phyloP scores from a whole-genome alignment of 192 early-diverging fungal species.

The Coemansia sp. region DNA sequence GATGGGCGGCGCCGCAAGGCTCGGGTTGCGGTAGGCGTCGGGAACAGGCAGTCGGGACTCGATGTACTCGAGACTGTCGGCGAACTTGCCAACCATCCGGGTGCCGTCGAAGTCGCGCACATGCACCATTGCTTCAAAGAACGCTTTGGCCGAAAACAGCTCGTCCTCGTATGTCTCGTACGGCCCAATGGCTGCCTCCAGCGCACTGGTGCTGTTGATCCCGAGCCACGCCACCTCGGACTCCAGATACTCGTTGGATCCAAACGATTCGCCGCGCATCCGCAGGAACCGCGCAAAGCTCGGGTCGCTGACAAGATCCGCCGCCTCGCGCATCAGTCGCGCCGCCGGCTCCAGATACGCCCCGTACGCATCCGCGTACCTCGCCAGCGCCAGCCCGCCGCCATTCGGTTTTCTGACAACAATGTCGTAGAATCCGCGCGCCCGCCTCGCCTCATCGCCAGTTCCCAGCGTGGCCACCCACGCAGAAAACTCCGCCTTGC shows the following conservation, averaged over 20 bases:
- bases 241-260: slow-evolving; percentile 63
- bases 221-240: slow-evolving; percentile 72
- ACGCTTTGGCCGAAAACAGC: slow-evolving; percentile 63
- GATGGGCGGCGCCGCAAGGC: slow-evolving; percentile 67
- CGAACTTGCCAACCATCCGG: slow-evolving; percentile 63
- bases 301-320: slow-evolving; percentile 57
- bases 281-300: slow-evolving; percentile 62
- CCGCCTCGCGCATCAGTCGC: slow-evolving; percentile 58
- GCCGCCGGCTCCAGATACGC: slow-evolving; percentile 59
- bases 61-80: slow-evolving; percentile 62
- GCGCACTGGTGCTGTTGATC: slow-evolving; percentile 60
- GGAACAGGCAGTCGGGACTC: slow-evolving; percentile 70
- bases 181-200: slow-evolving; percentile 70
- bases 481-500: slow-evolving; percentile 59
- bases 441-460: slow-evolving; percentile 46
- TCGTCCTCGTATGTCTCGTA: slow-evolving; percentile 77
- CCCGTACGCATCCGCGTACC: slow-evolving; percentile 62
- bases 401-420: slow-evolving; percentile 46
- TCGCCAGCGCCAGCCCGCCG: slow-evolving; percentile 44
- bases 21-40: slow-evolving; percentile 61
- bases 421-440: slow-evolving; percentile 67
- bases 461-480: slow-evolving; percentile 57
- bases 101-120: slow-evolving; percentile 65
- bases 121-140: slow-evolving; percentile 70
- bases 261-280: slow-evolving; percentile 60